phyloP scores from a whole-genome alignment of 2,329 filamentous ascomycete genomes.

The Diaporthe helianthi region DNA sequence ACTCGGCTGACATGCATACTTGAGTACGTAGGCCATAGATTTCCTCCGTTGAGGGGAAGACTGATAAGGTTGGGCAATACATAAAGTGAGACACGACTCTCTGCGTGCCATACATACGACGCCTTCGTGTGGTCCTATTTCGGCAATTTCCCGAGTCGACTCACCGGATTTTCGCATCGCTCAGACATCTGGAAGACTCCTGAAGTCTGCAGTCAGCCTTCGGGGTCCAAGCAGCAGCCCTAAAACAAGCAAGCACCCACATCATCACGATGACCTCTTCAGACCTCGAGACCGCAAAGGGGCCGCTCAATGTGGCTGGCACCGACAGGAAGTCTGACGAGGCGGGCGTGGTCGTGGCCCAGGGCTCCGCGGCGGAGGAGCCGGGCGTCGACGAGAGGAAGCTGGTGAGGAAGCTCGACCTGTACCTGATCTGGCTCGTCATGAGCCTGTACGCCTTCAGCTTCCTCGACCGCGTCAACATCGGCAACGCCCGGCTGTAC shows the following conservation, averaged over 20 bases:
- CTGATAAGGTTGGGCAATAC: neutral
- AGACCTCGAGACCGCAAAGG: constrained; percentile 1
- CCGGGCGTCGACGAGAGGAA: constrained; percentile 53
- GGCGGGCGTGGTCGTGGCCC: neutral
- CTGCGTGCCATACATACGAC: neutral
- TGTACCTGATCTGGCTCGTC: constrained; percentile 68
- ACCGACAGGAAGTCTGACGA: constrained; percentile 2
- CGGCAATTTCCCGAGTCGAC: neutral
- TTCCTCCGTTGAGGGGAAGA: neutral
- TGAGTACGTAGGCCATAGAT: too few relatives aligned
- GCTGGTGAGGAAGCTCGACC: constrained; percentile 70
- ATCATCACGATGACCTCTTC: constrained; percentile 2
- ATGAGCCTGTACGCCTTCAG: constrained; percentile 77
- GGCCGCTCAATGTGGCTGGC: neutral
- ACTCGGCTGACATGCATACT: constrained; percentile 9
- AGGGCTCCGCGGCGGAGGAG: neutral
- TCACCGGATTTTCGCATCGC: neutral
- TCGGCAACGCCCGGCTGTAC: constrained; percentile 74
- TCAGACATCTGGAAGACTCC: too few relatives aligned
- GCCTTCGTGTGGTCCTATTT: neutral
- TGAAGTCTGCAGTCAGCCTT: neutral
- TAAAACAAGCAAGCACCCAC: too few relatives aligned
- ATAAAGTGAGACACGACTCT: neutral
- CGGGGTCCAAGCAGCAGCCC: too few relatives aligned
- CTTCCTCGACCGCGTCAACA: constrained; percentile 78